Conservation (phyloP, 129 eudicot genomes). For the Lactuca sativa region DNA sequence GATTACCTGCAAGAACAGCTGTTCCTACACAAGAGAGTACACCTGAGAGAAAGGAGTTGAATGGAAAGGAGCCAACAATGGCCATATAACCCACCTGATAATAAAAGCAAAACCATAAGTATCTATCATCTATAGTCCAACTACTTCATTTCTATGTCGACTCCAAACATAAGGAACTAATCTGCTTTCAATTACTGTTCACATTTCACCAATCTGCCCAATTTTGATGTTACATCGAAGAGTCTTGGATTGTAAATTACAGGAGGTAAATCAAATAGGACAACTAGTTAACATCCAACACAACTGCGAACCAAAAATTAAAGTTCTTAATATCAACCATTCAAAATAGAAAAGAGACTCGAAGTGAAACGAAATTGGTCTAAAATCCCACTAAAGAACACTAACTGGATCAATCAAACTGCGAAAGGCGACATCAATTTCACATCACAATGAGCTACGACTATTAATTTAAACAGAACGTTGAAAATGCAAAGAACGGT, state of each 20-base stretch:
- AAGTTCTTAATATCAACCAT: not conserved
- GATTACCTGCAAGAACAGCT: constrained; percentile 92
- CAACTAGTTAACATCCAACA: no score
- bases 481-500: not conserved
- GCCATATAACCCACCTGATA: constrained; percentile 81
- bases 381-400: not conserved
- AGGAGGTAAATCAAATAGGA: no score
- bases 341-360: not conserved
- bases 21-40: constrained; percentile 91
- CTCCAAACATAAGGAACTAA: not conserved
- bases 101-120: constrained; percentile 13
- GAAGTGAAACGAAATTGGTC: not conserved
- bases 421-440: not conserved
- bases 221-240: not conserved
- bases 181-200: not conserved
- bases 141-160: no score
- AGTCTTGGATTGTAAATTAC: no score
- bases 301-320: not conserved
- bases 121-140: not conserved
- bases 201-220: no score
- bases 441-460: not conserved
- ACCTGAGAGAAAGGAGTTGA: constrained; percentile 89
- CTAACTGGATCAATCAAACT: not conserved
- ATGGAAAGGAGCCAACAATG: constrained; percentile 80
- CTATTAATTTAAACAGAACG: not conserved